Evolutionary conservation across 1,284 basidiomycete genomes (phyloP), one percentile per base, ranked within the genome.

Genomic region (Neotropicomus parvogracilis): DNA sequence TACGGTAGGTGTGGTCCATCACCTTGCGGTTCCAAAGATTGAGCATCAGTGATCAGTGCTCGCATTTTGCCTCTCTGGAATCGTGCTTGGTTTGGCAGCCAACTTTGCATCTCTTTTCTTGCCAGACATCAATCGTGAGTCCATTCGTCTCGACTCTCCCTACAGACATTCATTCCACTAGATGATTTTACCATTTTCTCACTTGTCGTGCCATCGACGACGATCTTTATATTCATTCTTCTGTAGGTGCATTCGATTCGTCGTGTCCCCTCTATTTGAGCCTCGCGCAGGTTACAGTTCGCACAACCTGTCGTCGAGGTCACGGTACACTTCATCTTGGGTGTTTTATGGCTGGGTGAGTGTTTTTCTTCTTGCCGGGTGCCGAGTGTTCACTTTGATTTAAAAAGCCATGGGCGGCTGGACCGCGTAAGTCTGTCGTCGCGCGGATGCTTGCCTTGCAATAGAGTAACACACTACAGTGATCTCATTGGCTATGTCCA

Each of bases 161-260:
- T 44, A 35, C 38, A 35, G 52, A 44, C 37, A 12, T 28, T 24
- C 37, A 24, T 28, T 11, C 39, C 28, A 45, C 24, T 54, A 88
- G 86, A 70, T 59, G 82, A 83, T 58, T 87, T 84, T 55, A 79
- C 75, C 11, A 81, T 86, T 36, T 88, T 84, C 63, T 68, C 81
- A 0, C 63, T 89, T 40, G 60, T 88, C 44, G 75, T 81, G 6
- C 75, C 86, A 20, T 77, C 81, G 8, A 50, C 80, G 20, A 85
- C 83, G 10, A 78, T 88, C 58, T 70, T 86, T 20, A 47, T 73
- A 6, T 78, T 85, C 49, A 53, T 83, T 14, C 55, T 80, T 54
- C 68, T 75, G 83, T 83, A 48, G 48, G 77, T 47, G 6, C 16
- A 17, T 42, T 29, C 32, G 40, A 26, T 28, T 20, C n/a, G 17